Evolutionary conservation across 805 yeast species (phyloP), one percentile per base, ranked within the genome.

Genomic region (Teunomyces cretensis): DNA sequence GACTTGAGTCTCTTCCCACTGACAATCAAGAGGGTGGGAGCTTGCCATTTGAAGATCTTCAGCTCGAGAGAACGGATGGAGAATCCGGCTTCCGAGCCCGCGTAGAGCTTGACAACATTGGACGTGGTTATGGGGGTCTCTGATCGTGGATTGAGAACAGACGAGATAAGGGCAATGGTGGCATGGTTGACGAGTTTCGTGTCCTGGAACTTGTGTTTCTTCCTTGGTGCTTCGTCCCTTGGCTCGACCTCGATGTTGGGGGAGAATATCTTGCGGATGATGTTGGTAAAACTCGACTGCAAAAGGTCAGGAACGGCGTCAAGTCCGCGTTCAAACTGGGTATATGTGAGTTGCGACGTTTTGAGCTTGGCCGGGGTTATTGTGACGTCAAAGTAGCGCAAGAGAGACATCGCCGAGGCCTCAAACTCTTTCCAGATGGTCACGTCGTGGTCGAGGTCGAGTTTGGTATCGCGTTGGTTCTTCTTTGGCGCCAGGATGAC

Each of bases 1-100:
- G 57, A 42, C 35, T 64, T 60, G 17, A 83, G 60, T 39, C 80
- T 60, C 52, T 73, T 76, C 0, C 97, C 98, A 2, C 80, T 76
- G 0, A 92, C 70, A 0, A 91, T 48, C 7, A 91, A 52, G 1
- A 92, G 60, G 0, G 96, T 80, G 0, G 97, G 96, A 0, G 96
- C 94, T 53, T 80, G 82, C 96, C 97, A 92, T 55, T 90, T 88
- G 70, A 88, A 81, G 0, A 85, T 86, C 50, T 84, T 88, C 45
- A 84, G 78, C 64, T 91, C 96, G 46, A 92, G 76, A 0, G 96
- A 85, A 26, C 96, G 69, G 77, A 91, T 88, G 0, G 96, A 88
- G 60, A 87, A 92, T 1, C 98, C 98, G 2, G 82, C 72, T 39
- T 80, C 84, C 8, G 88, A 68, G 0, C 95, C 97, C 7, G 76